Evolutionary conservation across 371 early-diverging fungal genomes (phyloP), one percentile per base, ranked within the genome.

Genomic region (Mortierella sp.): DNA sequence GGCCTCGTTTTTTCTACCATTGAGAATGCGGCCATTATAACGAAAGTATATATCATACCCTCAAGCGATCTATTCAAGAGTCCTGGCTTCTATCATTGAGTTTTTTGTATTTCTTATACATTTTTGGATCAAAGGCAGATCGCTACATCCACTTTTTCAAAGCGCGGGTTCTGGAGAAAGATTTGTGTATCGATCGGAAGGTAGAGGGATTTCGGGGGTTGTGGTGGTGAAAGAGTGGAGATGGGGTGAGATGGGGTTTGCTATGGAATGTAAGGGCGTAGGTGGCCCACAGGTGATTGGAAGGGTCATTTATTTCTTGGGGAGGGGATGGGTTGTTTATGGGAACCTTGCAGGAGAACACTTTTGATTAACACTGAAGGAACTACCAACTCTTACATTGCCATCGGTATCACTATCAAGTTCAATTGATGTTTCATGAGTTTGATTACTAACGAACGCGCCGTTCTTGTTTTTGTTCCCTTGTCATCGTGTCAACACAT

Each of bases 111-210:
- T 42, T 65, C 14, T 19, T 63, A 34, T 63, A 31, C 63, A 34
- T 42, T 50, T 72, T 26, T 75, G 71, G 79, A 82, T 60, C 73
- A 83, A 83, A 83, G 83, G 83, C 83, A 44, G 80, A 76, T 83
- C 72, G 77, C 65, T n/a, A 83, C 79, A 83, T 70, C 50, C 34
- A 44, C 58, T 70, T 58, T 45, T 0, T 11, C 31, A 42, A 2
- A 74, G 57, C 55, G 42, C 57, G 74, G 68, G 45, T 54, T 63
- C 28, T n/a, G 70, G 45, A 50, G 24, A 42, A 68, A 45, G 45
- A 48, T 4, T 5, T 34, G 6, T 38, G 28, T 28, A 10, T 60
- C 8, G 57, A 71, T 38, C 10, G 50, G 21, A 28, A n/a, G 13
- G 42, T 24, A 28, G 14, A 45, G 2, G 26, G n/a, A 7, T 31